A percentile compares a stretch with the other conserved stretches of the same genome.
phyloP scores from a whole-genome alignment of 257 asterid species.

The Nicotiana otophora region DNA sequence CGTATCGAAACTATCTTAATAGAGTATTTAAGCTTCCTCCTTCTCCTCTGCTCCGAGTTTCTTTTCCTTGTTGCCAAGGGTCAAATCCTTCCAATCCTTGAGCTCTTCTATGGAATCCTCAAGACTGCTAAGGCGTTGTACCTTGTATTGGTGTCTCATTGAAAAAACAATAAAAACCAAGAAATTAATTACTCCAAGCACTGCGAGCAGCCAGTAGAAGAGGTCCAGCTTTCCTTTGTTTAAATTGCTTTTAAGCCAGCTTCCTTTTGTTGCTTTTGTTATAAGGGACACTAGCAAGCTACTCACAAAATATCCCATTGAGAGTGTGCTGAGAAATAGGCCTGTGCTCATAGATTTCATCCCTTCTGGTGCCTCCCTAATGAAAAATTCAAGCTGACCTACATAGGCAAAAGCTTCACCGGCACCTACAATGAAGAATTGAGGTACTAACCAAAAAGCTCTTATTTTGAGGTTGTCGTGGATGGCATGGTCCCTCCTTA shows the following conservation, averaged over 20 bases:
- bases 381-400: conserved; percentile 88
- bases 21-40: not conserved
- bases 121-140: conserved; percentile 33
- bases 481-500: conserved; percentile 23
- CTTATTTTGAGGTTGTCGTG: conserved; percentile 18
- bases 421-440: conserved; percentile 75
- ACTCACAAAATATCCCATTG: conserved; percentile 76
- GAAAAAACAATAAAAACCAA: conserved; percentile 48
- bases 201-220: conserved; percentile 78
- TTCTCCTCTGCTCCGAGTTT: not conserved
- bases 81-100: conserved; percentile 23
- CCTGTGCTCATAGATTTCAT: conserved; percentile 96
- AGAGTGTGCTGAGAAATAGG: conserved; percentile 63
- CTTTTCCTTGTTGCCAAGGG: not conserved
- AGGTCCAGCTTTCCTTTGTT: conserved; percentile 51
- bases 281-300: conserved; percentile 66
- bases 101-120: conserved; percentile 29
- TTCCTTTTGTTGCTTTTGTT: conserved; percentile 36
- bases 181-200: conserved; percentile 57
- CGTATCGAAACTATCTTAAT: not conserved
- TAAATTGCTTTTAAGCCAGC: conserved; percentile 62
- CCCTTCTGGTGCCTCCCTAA: conserved; percentile 78
- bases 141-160: conserved; percentile 62
- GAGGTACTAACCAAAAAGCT: conserved; percentile 85
- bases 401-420: conserved; percentile 91